Evolutionary conservation across 2,329 filamentous ascomycete species (phyloP).

Genomic region (Fusarium tjaetaba): DNA sequence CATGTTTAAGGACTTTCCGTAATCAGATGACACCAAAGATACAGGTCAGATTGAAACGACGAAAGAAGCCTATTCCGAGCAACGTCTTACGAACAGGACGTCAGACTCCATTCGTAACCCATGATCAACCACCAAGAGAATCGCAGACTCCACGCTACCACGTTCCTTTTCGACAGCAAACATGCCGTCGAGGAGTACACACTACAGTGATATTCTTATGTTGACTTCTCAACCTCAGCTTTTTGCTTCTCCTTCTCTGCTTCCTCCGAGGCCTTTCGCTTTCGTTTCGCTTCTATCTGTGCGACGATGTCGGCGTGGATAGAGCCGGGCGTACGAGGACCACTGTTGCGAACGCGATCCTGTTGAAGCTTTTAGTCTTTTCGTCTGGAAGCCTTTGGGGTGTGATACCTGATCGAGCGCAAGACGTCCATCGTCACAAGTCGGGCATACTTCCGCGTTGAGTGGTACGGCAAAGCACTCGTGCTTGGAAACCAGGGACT

Average conservation of each 20-base stretch:
- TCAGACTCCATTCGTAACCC: too few species aligned
- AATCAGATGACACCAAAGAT: neutral
- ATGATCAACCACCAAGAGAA: neutral
- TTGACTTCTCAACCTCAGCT: neutral
- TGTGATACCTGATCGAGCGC: constrained; percentile 21
- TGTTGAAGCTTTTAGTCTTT: neutral
- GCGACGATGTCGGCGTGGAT: constrained; percentile 41
- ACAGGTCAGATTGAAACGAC: neutral
- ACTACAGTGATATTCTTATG: neutral
- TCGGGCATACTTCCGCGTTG: constrained; percentile 1
- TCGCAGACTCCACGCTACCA: neutral
- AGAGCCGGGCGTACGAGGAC: constrained; percentile 41
- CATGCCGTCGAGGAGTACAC: fast-evolving
- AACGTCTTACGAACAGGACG: too few species aligned
- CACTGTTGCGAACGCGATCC: constrained; percentile 40
- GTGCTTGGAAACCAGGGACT: constrained; percentile 42
- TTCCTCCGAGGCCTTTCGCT: neutral
- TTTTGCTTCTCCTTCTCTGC: neutral
- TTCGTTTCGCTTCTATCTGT: constrained; percentile 32
- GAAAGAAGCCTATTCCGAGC: neutral
- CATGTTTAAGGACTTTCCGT: neutral
- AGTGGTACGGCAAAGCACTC: constrained; percentile 36
- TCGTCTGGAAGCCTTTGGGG: fast-evolving
- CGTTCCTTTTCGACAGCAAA: too few species aligned
- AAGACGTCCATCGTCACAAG: constrained; percentile 4